Base-by-base conservation (phyloP, 148 eudicot species). In the Silene uniflora region DNA sequence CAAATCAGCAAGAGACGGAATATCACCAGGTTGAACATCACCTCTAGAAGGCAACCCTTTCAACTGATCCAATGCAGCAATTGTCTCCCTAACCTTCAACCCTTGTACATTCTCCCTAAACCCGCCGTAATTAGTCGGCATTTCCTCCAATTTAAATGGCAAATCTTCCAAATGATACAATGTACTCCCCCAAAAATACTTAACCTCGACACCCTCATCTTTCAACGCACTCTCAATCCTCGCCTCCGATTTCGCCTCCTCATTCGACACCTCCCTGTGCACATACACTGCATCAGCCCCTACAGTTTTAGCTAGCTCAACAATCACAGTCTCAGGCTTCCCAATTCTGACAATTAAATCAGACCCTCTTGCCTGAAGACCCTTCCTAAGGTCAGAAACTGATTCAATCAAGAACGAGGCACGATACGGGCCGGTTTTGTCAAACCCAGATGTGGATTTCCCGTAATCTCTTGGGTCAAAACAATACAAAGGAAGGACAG, bases 141-240 rank as follows among this genome's bases (percentile, higher is more conserved):
- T 94, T 27, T 76, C 88, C 81, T 85, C 90, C 88, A 94, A 79
- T 14, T 86, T 80, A 74, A 94, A 94, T 1, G 96, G 93, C 85
- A 94, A 88, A 88, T 94, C 98, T 69, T 94, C 98, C 84, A 89
- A 68, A 89, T 94, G 98, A 72, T 88, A 90, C 87, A 94, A 81
- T 65, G 98, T 94, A 79, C 98, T 94, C 17, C 98, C 98, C 98
- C 98, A 94, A 76, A 89, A 94, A 83, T 94, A 92, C 87, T 90
- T 94, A 58, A 94, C 91, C 71, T 94, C 97, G 5, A 94, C 87
- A 0, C 97, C 96, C 46, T 91, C 93, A 64, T 94, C 96, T 77
- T 84, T 94, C 91, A 94, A 78, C 1, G 79, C 93, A 19, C 73
- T 73, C 82, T 90, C 96, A 18, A 92, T 82, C 84, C 84, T 90